Evolutionary conservation across 345 rosid species (phyloP).

Genomic region (Euphorbia lathyris): DNA sequence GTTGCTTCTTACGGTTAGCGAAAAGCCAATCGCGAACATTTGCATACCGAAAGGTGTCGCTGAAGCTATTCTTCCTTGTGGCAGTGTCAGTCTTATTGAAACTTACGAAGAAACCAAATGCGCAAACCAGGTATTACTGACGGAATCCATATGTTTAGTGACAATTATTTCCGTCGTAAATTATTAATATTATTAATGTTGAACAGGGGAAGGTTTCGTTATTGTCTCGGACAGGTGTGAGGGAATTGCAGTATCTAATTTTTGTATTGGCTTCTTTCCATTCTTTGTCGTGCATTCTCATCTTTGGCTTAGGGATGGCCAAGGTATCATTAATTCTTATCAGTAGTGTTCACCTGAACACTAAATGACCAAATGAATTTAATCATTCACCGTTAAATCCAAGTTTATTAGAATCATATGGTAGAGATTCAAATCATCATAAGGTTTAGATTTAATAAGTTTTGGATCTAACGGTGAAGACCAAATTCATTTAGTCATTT

Average conservation of each 20-base stretch:
- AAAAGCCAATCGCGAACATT: slow-evolving; percentile 54
- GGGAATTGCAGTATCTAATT: slow-evolving; percentile 47
- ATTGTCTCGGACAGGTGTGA: slow-evolving; percentile 43
- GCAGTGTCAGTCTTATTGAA: slow-evolving; percentile 18
- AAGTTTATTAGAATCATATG: no score
- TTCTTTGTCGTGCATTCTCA: slow-evolving; percentile 43
- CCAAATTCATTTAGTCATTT: no score
- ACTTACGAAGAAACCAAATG: slow-evolving; percentile 47
- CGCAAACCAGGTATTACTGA: slow-evolving; percentile 32
- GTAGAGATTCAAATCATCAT: no score
- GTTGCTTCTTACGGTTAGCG: slow-evolving; percentile 50
- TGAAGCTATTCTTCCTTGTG: slow-evolving; percentile 50
- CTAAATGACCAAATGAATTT: no score
- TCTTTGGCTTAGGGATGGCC: slow-evolving; percentile 60
- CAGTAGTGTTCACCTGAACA: no score
- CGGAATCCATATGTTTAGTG: no score
- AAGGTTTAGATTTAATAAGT: no score
- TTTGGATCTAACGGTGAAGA: no score
- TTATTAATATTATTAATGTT: neutral
- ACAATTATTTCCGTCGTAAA: no score
- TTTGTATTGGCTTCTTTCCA: slow-evolving; percentile 58
- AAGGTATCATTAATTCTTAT: slow-evolving; percentile 33
- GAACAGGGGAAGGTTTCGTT: slow-evolving; percentile 53
- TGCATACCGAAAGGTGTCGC: slow-evolving; percentile 49
- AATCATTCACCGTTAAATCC: no score